A percentile compares a stretch with the other conserved stretches of the same genome.
Evolutionary conservation across 305 asterid genomes (phyloP).

Genomic region (Salvia sclarea): DNA sequence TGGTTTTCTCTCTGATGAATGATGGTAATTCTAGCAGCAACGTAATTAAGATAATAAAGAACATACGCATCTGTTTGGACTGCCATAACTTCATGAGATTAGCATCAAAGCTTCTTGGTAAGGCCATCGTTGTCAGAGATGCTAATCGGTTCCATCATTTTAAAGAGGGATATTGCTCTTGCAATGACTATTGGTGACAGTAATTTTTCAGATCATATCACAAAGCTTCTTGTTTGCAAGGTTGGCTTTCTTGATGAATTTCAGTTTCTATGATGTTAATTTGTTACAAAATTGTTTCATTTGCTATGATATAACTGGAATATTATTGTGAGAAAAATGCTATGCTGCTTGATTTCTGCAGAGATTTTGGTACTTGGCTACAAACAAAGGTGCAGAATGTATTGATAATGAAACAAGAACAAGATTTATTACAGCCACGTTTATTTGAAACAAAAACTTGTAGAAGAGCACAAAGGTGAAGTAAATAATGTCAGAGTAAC

Average conservation of each 20-base stretch:
- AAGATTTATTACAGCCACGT: slow-evolving; percentile 25
- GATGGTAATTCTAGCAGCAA: slow-evolving; percentile 23
- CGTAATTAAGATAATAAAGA: slow-evolving; percentile 58
- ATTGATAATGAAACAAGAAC: slow-evolving; percentile 3
- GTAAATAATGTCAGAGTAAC: not conserved
- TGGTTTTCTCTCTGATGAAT: slow-evolving; percentile 62
- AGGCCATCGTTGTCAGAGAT: slow-evolving; percentile 66
- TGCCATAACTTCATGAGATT: slow-evolving; percentile 74
- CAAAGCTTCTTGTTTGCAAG: not conserved
- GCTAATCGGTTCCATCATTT: slow-evolving; percentile 75
- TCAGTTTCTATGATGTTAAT: not conserved
- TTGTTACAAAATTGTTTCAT: not conserved
- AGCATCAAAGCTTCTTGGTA: slow-evolving; percentile 49
- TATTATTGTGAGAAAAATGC: not conserved
- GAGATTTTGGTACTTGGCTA: not conserved
- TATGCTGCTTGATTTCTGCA: not conserved
- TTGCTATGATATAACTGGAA: not conserved
- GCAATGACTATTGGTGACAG: slow-evolving; percentile 68
- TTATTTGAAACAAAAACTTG: slow-evolving; percentile 36
- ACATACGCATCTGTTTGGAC: slow-evolving; percentile 69
- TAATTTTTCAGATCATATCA: not conserved
- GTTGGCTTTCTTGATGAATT: not conserved
- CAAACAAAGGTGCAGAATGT: not conserved
- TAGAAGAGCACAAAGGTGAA: not conserved
- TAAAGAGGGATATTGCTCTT: slow-evolving; percentile 62